Evolutionary conservation across 129 eudicot genomes (phyloP).

Genomic region (Helianthus tuberosus): DNA sequence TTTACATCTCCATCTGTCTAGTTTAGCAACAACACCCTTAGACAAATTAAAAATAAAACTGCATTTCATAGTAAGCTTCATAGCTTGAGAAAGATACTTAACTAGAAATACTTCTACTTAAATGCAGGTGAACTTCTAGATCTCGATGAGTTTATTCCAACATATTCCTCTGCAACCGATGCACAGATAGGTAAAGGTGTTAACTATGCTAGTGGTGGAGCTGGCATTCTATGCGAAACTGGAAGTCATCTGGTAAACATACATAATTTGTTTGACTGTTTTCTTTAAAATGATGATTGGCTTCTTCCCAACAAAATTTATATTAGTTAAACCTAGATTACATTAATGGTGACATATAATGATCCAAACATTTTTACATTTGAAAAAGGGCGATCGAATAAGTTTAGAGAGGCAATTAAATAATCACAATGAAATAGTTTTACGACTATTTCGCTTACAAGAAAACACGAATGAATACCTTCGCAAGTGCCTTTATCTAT

Average conservation of each 20-base stretch:
- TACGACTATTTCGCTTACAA: conserved; percentile 19
- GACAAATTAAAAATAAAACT: too few relatives aligned
- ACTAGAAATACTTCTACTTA: neutral
- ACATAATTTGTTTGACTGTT: neutral
- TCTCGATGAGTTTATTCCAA: conserved; percentile 27
- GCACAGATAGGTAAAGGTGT: conserved; percentile 33
- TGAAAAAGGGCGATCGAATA: conserved; percentile 34
- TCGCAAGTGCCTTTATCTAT: conserved; percentile 42
- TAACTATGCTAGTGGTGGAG: conserved; percentile 44
- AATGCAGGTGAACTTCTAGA: conserved; percentile 33
- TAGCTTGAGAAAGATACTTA: neutral
- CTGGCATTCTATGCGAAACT: conserved; percentile 34
- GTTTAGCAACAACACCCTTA: too few relatives aligned
- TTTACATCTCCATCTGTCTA: too few relatives aligned
- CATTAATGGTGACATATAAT: neutral
- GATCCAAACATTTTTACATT: neutral
- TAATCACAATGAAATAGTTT: conserved; percentile 31
- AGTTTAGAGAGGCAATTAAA: conserved; percentile 28
- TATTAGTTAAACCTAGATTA: neutral
- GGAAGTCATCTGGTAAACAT: conserved; percentile 36
- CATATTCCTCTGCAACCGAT: conserved; percentile 30
- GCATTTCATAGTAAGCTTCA: neutral
- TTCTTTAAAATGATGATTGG: neutral
- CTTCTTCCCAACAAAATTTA: neutral
- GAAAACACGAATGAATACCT: conserved; percentile 26